phyloP scores from a whole-genome alignment of 768 basidiomycete genomes.

The Pisolithus orientalis region DNA sequence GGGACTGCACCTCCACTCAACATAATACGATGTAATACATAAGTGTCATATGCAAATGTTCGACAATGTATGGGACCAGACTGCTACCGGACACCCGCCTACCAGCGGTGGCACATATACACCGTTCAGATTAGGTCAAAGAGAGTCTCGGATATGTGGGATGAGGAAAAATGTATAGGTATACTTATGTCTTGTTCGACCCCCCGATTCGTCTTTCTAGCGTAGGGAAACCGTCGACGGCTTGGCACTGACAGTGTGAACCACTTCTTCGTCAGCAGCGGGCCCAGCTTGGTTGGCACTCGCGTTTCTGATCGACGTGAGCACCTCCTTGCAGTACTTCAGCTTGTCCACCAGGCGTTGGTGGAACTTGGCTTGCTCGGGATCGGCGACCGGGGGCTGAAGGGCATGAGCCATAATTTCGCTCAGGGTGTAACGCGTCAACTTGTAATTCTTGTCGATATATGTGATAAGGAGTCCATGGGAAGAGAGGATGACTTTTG shows the following conservation, averaged over 20 bases:
- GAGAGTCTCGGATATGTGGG: neutral
- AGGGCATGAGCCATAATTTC: slow-evolving; percentile 60
- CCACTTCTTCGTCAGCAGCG: slow-evolving; percentile 7
- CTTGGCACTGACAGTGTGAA: slow-evolving; percentile 8
- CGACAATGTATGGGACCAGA: too few relatives aligned
- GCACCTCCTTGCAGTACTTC: slow-evolving; percentile 82
- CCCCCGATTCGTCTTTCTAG: neutral
- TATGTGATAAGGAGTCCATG: slow-evolving; percentile 76
- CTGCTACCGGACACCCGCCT: too few relatives aligned
- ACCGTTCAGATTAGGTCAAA: neutral
- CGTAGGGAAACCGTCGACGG: slow-evolving; percentile 16
- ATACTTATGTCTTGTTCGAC: neutral
- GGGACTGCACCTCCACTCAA: neutral
- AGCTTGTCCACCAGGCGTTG: slow-evolving; percentile 71
- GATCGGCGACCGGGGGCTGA: slow-evolving; percentile 34
- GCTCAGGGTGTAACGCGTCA: slow-evolving; percentile 67
- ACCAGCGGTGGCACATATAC: neutral
- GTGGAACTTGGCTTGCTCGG: slow-evolving; percentile 54
- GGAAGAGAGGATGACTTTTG: slow-evolving; percentile 85
- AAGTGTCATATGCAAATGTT: neutral
- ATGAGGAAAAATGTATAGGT: neutral
- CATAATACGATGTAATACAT: neutral
- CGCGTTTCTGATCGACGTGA: slow-evolving; percentile 61
- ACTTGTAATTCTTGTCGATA: slow-evolving; percentile 82
- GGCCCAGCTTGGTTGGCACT: slow-evolving; percentile 33